A percentile compares a stretch with the other conserved stretches of the same genome.
These are phyloP conservation scores for Saccharomycopsis capsularis DNA, from an alignment of 805 yeast species.

Conservation along the genomic window DNA sequence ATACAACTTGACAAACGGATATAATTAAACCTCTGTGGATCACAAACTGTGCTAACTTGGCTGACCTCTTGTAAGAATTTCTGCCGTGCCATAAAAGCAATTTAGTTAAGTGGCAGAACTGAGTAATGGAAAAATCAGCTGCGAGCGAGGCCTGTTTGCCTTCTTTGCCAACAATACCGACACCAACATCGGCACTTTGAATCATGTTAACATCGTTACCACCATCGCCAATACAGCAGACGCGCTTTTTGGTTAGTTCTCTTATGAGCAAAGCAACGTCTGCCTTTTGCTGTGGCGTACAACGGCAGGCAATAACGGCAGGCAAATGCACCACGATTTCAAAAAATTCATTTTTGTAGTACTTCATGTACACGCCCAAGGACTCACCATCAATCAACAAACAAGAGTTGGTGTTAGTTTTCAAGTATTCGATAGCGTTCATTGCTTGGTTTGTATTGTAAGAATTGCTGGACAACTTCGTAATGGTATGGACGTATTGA, in stretches of 20 bases:
- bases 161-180: conserved; percentile 97
- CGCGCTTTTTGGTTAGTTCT: conserved; percentile 75
- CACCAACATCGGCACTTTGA: conserved; percentile 98
- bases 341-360: conserved; percentile 67
- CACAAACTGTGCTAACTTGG: conserved; percentile 90
- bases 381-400: conserved; percentile 93
- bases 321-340: conserved; percentile 72
- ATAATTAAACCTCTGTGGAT: conserved; percentile 94
- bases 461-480: conserved; percentile 39
- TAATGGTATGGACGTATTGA: conserved; percentile 82
- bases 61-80: conserved; percentile 91
- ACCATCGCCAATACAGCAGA: conserved; percentile 98
- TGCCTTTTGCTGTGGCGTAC: conserved; percentile 98
- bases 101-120: conserved; percentile 82
- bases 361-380: conserved; percentile 56
- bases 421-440: conserved; percentile 66
- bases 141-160: conserved; percentile 97
- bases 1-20: conserved; percentile 92
- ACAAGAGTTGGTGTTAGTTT: conserved; percentile 50
- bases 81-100: conserved; percentile 96
- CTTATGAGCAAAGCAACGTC: conserved; percentile 83
- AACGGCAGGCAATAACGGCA: conserved; percentile 95
- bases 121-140: conserved; percentile 92
- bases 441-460: conserved; percentile 55
- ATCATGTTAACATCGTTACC: conserved; percentile 99